Base-by-base conservation (phyloP, 306 rosid genomes). In the Trichosanthes cucumerina region DNA sequence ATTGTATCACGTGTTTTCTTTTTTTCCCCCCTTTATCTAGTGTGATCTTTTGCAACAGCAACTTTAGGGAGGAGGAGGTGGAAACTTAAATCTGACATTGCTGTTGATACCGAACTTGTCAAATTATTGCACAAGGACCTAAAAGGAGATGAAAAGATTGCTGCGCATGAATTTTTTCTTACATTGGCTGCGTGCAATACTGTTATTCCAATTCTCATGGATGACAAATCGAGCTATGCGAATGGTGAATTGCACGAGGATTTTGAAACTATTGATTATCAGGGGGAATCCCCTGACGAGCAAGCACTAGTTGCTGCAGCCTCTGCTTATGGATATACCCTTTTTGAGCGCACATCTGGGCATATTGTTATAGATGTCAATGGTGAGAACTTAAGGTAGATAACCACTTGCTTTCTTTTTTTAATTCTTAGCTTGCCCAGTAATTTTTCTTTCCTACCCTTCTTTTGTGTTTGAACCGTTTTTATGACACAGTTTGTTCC, bases 231-330 rank as follows among this genome's bases (percentile, higher is more conserved):
- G 72, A 50, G 84, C 79, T 76, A 69, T 44, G 81, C 78, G 69
- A 79, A 83, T 76, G 86, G 79, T 81, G 92, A 80, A 74, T 82
- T 84, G 62, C 81, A 78, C 68, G 88, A 85, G 79, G 87, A 83
- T 62, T 69, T 38, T 38, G 74, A 79, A 69, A 39, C 81, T 73
- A 87, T 93, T 82, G 82, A 86, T 63, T 96, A 96, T 84, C 99
- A 96, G 80, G 99, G 99, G 68, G 99, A 96, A 83, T 96, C 99
- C 78, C 99, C 99, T 52, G 99, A 96, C 69, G 99, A 96, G 80
- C 99, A 96, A 84, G 98, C 99, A 14, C 89, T 96, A 79, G 99
- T 92, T 86, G 80, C 92, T 78, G 99, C 99, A 2, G 97, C 99
- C 56, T 89, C 93, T 80, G 92, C 97, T 50, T 92, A 96, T 87